Percentiles rank a stretch among this genome's conserved stretches.
Evolutionary conservation across 257 asterid species (phyloP).

Genomic region (Salvia rosmarinus): DNA sequence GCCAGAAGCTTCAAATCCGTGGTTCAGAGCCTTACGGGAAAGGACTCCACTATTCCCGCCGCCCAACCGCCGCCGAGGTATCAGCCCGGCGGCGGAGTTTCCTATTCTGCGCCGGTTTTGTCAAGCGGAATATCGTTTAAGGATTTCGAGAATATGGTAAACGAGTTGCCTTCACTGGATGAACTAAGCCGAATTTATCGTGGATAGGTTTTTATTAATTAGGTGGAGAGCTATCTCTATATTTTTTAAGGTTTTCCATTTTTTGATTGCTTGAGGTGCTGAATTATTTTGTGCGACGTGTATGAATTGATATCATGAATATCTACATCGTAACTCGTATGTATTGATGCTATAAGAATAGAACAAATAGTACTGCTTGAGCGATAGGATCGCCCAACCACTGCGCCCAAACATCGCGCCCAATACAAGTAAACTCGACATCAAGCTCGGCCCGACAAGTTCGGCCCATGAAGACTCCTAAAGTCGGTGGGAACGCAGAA

Average conservation of each 20-base stretch:
- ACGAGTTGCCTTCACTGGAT: constrained; percentile 47
- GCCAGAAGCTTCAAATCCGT: constrained; percentile 61
- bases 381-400: no score
- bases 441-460: no score
- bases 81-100: not conserved
- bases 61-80: constrained; percentile 7
- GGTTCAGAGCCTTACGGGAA: constrained; percentile 68
- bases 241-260: no score
- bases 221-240: not conserved
- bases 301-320: no score
- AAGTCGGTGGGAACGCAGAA: no score
- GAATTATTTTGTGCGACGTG: no score
- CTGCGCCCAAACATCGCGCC: no score
- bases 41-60: constrained; percentile 29
- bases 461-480: no score
- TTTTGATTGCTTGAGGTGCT: no score
- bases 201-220: no score
- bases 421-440: no score
- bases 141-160: constrained; percentile 46
- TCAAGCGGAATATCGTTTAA: constrained; percentile 43
- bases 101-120: constrained; percentile 6
- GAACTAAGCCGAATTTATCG: constrained; percentile 39
- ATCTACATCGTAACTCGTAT: no score
- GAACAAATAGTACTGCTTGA: not conserved
- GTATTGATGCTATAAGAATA: not conserved